phyloP scores from a whole-genome alignment of 208 protist species.

The Plasmodiophora brassicae region DNA sequence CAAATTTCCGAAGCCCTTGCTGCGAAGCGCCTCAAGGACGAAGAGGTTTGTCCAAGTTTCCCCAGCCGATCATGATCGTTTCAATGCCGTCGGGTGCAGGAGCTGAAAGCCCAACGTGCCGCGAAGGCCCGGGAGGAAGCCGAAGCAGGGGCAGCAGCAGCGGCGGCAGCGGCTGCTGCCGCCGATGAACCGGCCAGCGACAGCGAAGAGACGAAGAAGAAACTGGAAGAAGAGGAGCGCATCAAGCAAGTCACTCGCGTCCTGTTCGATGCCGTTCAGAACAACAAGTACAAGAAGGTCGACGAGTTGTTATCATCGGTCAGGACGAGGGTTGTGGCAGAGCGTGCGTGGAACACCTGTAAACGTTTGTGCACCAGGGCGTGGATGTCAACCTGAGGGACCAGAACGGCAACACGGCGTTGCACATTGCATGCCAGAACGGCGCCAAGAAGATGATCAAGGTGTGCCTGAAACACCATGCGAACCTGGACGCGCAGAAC shows the following conservation, averaged over 20 bases:
- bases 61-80: background rate
- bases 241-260: background rate
- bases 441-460: conserved; percentile 39
- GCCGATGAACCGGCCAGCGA: background rate
- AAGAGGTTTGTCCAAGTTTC: background rate
- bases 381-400: background rate
- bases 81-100: background rate
- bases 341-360: background rate
- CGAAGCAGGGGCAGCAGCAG: background rate
- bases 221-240: background rate
- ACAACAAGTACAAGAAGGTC: conserved; percentile 23
- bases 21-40: background rate
- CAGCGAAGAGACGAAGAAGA: background rate
- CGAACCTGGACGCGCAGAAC: conserved; percentile 3
- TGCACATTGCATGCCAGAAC: conserved; percentile 36
- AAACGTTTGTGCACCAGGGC: background rate
- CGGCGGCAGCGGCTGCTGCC: background rate
- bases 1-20: background rate
- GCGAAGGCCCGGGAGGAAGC: background rate
- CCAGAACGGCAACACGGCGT: conserved; percentile 21
- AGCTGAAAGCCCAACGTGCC: background rate
- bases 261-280: conserved; percentile 10
- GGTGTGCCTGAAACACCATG: background rate
- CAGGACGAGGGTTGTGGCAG: background rate
- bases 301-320: background rate